These are phyloP conservation scores for Lachnellula arida DNA, from an alignment of 2,329 filamentous ascomycete species.

Conservation along the genomic window DNA sequence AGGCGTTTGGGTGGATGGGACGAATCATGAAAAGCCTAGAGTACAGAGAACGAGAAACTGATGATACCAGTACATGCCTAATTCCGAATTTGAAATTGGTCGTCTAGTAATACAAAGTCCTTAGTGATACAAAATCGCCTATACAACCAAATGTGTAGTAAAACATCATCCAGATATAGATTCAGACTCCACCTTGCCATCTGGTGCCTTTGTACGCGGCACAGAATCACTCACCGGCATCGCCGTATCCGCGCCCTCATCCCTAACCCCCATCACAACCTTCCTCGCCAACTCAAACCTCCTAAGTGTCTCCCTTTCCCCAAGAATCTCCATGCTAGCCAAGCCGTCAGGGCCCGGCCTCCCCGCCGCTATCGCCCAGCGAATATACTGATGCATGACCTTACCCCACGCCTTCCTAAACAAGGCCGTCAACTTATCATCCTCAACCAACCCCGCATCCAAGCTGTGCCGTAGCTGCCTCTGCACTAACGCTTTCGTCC, in stretches of 20 bases:
- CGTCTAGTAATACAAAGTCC: neutral
- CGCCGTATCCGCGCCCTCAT: neutral
- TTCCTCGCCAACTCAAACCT: slow-evolving; percentile 29
- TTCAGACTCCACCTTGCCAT: neutral
- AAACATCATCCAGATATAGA: neutral
- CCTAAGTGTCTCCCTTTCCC: slow-evolving; percentile 44
- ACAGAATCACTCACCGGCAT: neutral
- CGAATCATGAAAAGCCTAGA: slow-evolving; percentile 12
- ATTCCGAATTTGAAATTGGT: neutral
- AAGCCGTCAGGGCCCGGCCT: slow-evolving; percentile 48
- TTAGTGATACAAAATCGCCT: neutral
- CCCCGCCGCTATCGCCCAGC: slow-evolving; percentile 51
- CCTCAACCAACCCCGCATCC: neutral
- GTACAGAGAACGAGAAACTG: neutral
- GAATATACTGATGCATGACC: slow-evolving; percentile 49
- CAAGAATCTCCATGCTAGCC: slow-evolving; percentile 50
- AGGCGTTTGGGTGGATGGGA: slow-evolving; percentile 18
- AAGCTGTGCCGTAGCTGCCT: neutral
- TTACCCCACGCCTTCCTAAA: slow-evolving; percentile 34
- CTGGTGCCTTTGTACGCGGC: neutral
- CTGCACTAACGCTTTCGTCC: too few relatives aligned
- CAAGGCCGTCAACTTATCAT: neutral
- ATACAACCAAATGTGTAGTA: neutral
- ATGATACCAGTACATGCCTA: neutral
- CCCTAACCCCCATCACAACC: slow-evolving; percentile 6